A percentile compares a stretch with the other conserved stretches of the same genome.
phyloP scores from a whole-genome alignment of 768 basidiomycete species.

The Tricholomella constricta region DNA sequence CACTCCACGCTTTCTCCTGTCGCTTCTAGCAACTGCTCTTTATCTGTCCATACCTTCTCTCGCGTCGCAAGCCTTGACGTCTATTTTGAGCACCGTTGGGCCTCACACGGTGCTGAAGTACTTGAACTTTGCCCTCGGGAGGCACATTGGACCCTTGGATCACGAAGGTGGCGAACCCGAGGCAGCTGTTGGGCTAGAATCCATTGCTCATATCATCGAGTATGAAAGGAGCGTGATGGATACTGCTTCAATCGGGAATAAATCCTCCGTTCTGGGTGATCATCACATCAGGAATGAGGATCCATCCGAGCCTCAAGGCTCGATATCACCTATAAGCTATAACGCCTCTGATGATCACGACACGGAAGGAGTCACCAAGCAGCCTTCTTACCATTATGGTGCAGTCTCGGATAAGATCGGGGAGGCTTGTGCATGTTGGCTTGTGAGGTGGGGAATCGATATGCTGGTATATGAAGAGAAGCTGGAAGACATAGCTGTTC shows the following conservation, averaged over 20 bases:
- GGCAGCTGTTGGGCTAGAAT: conserved; percentile 72
- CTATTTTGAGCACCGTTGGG: conserved; percentile 73
- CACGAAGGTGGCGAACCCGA: conserved; percentile 44
- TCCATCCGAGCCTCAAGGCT: neutral
- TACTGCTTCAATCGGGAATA: conserved; percentile 1
- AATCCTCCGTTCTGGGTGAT: neutral
- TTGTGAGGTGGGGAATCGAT: conserved; percentile 83
- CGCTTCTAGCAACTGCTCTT: conserved; percentile 82
- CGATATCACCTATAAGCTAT: conserved; percentile 10
- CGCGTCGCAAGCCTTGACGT: conserved; percentile 71
- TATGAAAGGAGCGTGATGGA: conserved; percentile 29
- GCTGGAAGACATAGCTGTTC: conserved; percentile 15
- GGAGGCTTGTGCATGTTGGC: conserved; percentile 86
- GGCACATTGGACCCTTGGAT: conserved; percentile 49
- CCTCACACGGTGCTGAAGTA: conserved; percentile 78
- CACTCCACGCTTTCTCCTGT: conserved; percentile 79
- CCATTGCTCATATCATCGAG: conserved; percentile 54
- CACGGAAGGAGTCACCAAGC: conserved; percentile 12
- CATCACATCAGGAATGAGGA: conserved; percentile 1
- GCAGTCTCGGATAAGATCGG: conserved; percentile 90
- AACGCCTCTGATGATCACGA: conserved; percentile 22
- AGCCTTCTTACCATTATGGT: conserved; percentile 73
- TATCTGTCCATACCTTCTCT: conserved; percentile 83
- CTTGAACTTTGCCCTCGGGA: conserved; percentile 81
- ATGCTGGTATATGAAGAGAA: conserved; percentile 67